Evolutionary conservation across 202 grass and related monocot species (phyloP).

Genomic region (Carex arenaria): DNA sequence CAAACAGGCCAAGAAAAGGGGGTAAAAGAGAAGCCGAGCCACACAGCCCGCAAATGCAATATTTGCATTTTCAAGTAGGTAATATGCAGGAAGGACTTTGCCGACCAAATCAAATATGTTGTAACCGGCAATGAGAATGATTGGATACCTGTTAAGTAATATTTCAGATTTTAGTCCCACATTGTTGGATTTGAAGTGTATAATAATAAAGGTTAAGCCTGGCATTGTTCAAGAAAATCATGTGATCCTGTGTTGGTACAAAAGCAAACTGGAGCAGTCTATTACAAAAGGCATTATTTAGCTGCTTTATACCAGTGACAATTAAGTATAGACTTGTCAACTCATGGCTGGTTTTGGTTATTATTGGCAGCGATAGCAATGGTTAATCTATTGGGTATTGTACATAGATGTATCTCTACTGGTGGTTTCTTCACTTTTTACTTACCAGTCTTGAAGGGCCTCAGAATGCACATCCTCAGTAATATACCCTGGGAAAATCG

Average conservation of each 20-base stretch:
- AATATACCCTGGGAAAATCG: constrained; percentile 90
- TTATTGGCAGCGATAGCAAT: not conserved
- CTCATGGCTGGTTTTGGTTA: not conserved
- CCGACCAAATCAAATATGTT: constrained; percentile 87
- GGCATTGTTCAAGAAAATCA: not conserved
- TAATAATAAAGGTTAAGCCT: not conserved
- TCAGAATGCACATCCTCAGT: constrained; percentile 96
- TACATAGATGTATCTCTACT: not conserved
- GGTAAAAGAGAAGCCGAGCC: constrained; percentile 69
- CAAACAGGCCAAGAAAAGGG: constrained; percentile 76
- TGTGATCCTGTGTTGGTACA: not conserved
- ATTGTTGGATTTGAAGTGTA: not conserved
- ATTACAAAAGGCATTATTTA: not conserved
- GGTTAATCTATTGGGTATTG: not conserved
- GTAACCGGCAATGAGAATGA: constrained; percentile 76
- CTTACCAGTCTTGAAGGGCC: constrained; percentile 75
- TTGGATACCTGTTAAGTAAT: constrained; percentile 28
- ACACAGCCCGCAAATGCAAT: constrained; percentile 45
- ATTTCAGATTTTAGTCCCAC: constrained; percentile 1
- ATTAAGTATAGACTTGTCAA: not conserved
- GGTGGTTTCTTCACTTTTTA: not conserved
- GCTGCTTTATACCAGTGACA: not conserved
- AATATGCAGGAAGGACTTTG: constrained; percentile 61
- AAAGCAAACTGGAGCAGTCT: not conserved
- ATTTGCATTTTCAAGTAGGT: constrained; percentile 58